Conservation (phyloP, 148 eudicot species). For the Mesembryanthemum crystallinum region DNA sequence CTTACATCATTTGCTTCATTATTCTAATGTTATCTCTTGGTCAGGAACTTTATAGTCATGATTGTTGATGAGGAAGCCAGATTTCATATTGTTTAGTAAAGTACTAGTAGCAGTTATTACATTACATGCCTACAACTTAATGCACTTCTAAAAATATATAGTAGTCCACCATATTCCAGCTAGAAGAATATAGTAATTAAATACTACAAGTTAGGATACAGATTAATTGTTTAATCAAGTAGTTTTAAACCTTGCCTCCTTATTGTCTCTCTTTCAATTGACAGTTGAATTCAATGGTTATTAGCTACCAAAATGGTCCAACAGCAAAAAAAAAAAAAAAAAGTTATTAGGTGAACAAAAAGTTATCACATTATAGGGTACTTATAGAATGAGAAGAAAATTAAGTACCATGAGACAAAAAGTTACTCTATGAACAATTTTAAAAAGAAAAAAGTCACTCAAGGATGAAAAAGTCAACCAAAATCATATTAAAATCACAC, state of each 20-base stretch:
- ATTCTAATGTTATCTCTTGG: slow-evolving; percentile 10
- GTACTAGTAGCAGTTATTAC: neutral
- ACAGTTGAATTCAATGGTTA: slow-evolving; percentile 23
- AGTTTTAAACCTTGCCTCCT: slow-evolving; percentile 16
- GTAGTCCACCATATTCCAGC: slow-evolving; percentile 21
- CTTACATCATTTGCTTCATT: slow-evolving; percentile 22
- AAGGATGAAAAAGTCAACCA: too few species aligned
- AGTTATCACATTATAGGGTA: neutral
- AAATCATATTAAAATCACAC: too few species aligned
- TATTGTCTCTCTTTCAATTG: slow-evolving; percentile 25
- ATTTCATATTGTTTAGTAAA: neutral
- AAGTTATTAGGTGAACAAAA: slow-evolving; percentile 5
- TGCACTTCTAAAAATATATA: neutral
- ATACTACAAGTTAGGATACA: neutral
- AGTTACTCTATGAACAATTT: too few species aligned
- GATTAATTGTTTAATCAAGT: neutral
- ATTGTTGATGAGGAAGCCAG: slow-evolving; percentile 5
- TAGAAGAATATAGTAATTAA: neutral
- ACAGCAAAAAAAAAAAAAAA: too few species aligned
- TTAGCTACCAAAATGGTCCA: neutral
- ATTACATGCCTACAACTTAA: neutral
- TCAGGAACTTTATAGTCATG: slow-evolving; percentile 7
- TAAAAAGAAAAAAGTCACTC: too few species aligned
- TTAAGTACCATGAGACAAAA: too few species aligned
- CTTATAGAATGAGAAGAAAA: too few species aligned